phyloP scores from a whole-genome alignment of 2,329 filamentous ascomycete genomes.

The Paecilomyces dactylethromorphus region DNA sequence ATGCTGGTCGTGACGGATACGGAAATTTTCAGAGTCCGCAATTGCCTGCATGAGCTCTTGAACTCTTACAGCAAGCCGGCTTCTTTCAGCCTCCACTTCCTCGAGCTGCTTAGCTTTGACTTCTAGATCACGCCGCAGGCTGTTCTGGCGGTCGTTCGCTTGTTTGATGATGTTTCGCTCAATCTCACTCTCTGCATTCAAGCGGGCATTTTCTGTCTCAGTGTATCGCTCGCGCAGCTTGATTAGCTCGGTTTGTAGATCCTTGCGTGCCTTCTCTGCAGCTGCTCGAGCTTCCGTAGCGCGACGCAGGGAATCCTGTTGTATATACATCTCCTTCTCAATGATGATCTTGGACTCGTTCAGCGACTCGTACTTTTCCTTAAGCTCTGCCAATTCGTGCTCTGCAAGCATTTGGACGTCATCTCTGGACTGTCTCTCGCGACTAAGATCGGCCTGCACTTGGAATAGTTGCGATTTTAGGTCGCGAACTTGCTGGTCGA shows the following conservation, averaged over 20 bases:
- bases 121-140: constrained; percentile 72
- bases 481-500: constrained; percentile 81
- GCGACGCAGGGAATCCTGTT: constrained; percentile 83
- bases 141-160: constrained; percentile 72
- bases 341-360: constrained; percentile 96
- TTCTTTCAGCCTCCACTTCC: constrained; percentile 73
- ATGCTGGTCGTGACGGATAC: constrained; percentile 82
- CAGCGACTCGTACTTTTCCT: constrained; percentile 76
- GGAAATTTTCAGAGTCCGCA: constrained; percentile 81
- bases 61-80: constrained; percentile 69
- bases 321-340: constrained; percentile 93
- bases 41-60: constrained; percentile 83
- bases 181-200: constrained; percentile 72
- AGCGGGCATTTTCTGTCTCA: constrained; percentile 75
- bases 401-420: constrained; percentile 87
- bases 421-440: constrained; percentile 86
- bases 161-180: constrained; percentile 72
- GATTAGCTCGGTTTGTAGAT: constrained; percentile 79
- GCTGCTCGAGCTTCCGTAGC: constrained; percentile 73
- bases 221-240: constrained; percentile 76
- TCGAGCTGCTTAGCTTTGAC: constrained; percentile 68
- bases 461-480: constrained; percentile 81
- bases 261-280: constrained; percentile 82
- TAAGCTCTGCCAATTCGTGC: constrained; percentile 75
- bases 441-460: constrained; percentile 79